Evolutionary conservation across 306 rosid species (phyloP), one percentile per base, ranked within the genome.

Genomic region (Nissolia schottii): DNA sequence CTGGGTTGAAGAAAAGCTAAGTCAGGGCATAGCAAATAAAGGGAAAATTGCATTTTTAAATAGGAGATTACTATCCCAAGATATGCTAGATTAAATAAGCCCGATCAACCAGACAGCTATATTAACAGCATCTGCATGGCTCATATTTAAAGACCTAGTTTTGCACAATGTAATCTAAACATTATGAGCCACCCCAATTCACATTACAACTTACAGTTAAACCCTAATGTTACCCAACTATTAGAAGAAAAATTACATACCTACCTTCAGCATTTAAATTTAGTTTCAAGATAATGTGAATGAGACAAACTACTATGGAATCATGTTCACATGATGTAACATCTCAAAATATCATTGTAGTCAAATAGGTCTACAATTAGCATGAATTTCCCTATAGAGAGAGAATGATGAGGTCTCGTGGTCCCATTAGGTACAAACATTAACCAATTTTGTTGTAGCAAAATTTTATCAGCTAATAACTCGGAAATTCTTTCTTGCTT

Each of bases 1-100:
- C 97, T 94, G 71, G 45, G 48, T 78, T 56, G 62, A 46, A 60
- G 48, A 74, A 71, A 76, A 79, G 40, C 62, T 38, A 60, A 73
- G 64, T 68, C 75, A 78, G 70, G 75, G 43, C 23, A 65, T 66
- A 55, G 50, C 24, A 77, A 50, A 81, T 40, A 66, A 80, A 54
- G 18, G 27, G 22, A 55, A 29, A 67, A 27, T 43, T 53, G 74
- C 7, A 50, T 27, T 34, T 71, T 48, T 55, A 61, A 62, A 8
- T 13, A 61, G 14, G 45, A 13, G 67, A 69, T n/a, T 55, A 77
- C 40, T 70, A 66, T 62, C 60, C 64, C 29, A 79, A 32, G 59
- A 68, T 35, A 37, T 80, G 37, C 49, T 62, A 38, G 34, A 72
- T 37, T 53, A 63, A 74, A 73, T 18, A 64, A 79, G 28, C 71